Evolutionary conservation across 495 filamentous ascomycete genomes (phyloP), one percentile per base, ranked within the genome.

Genomic region (Neurospora sp.): DNA sequence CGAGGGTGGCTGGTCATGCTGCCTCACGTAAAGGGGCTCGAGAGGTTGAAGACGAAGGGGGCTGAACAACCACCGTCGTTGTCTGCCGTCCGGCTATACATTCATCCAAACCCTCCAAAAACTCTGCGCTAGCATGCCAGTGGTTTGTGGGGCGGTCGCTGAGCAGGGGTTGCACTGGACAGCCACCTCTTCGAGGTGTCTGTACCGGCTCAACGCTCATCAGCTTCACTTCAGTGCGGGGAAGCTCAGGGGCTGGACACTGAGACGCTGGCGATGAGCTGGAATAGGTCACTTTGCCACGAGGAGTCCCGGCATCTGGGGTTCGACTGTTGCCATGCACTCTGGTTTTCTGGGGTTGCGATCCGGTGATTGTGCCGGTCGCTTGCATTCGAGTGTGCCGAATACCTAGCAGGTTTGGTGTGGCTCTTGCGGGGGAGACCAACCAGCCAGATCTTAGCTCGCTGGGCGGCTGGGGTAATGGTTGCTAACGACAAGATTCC

Each of bases 381-480:
- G 22, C 53, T 61, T 61, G 53, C 22, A 27, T 20, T 53, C n/a
- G n/a, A 20, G 46, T 44, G 46, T 53, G 22, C 46, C 46, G 27
- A 61, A 65, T 35, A 35, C 31, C 31, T 61, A 35, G 48, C 53
- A 65, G 53, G 27, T 37, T 65, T 65, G 27, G 53, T 65, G 53
- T 65, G 27, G 53, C 53, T 65, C 53, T 61, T 65, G 53, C 53
- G 53, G 27, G 53, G 53, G 53, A 65, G 53, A 65, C 53, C 27
- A 35, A 35, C 14, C 53, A 65, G 53, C 53, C 53, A 35, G 53
- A 69, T 70, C 59, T 76, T 73, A 69, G 71, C 69, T 59, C 59
- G 48, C 41, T 37, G 11, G 11, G 48, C 53, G 53, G 53, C 53
- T 61, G 53, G 27, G 53, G 53, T 65, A 31, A 35, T 35, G 53